Conservation (phyloP, 2,329 filamentous ascomycete species). For the Fusarium veterinarium region DNA sequence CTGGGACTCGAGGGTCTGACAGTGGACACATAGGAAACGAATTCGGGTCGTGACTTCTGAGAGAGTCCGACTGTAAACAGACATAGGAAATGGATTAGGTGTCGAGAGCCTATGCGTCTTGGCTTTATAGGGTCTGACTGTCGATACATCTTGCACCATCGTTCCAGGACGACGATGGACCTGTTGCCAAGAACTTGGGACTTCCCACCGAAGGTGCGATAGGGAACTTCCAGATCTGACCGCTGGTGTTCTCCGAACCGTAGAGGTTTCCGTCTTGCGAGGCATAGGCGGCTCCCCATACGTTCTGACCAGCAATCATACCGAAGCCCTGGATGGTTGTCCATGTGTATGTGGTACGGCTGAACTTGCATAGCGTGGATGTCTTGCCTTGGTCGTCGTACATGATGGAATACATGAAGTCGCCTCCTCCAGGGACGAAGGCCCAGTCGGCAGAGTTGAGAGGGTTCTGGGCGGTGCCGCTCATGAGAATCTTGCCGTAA, state of each 20-base stretch:
- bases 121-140: conserved; percentile 18
- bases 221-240: conserved; percentile 38
- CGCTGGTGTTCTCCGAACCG: conserved; percentile 32
- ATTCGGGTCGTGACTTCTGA: not conserved
- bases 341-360: conserved; percentile 35
- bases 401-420: conserved; percentile 38
- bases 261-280: conserved; percentile 37
- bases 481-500: conserved; percentile 35
- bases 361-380: conserved; percentile 36
- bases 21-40: conserved; percentile 16
- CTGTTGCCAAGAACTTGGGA: conserved; percentile 21
- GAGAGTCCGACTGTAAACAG: conserved; percentile 5
- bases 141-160: conserved; percentile 40
- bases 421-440: conserved; percentile 42
- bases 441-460: conserved; percentile 37
- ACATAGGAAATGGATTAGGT: conserved; percentile 18
- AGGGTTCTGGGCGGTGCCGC: conserved; percentile 19
- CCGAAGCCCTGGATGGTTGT: conserved; percentile 18
- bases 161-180: conserved; percentile 29
- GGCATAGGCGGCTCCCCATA: conserved; percentile 40
- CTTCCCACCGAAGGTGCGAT: conserved; percentile 24
- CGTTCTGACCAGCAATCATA: conserved; percentile 17
- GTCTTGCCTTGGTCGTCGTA: not conserved
- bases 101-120: not conserved
- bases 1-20: not conserved